Evolutionary conservation across 2,329 filamentous ascomycete genomes (phyloP).

Genomic region (Volutella citrinella): DNA sequence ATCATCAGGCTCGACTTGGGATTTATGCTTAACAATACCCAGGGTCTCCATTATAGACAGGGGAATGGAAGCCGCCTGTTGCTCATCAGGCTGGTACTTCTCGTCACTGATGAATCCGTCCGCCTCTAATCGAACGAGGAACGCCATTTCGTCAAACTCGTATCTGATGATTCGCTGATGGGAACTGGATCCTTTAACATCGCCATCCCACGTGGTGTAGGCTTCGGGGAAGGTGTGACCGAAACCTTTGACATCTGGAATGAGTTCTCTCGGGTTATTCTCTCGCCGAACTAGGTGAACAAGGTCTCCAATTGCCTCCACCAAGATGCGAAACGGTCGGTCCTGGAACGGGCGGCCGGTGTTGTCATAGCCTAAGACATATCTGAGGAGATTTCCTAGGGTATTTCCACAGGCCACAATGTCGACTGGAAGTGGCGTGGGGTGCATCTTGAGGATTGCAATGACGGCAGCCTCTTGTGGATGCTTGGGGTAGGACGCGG

Average conservation of each 20-base stretch:
- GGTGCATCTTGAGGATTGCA: conserved; percentile 31
- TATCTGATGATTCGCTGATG: conserved; percentile 64
- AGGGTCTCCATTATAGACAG: conserved; percentile 5
- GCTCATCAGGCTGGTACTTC: background rate
- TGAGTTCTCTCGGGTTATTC: conserved; percentile 54
- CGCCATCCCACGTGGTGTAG: conserved; percentile 61
- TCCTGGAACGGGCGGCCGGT: too few relatives aligned
- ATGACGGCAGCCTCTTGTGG: conserved; percentile 49
- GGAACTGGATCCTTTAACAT: conserved; percentile 51
- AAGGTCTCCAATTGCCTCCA: conserved; percentile 52
- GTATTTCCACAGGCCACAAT: conserved; percentile 62
- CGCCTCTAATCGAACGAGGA: conserved; percentile 26
- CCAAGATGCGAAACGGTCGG: conserved; percentile 55
- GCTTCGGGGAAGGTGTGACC: conserved; percentile 65
- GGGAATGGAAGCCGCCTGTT: background rate
- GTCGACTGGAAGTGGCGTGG: conserved; percentile 37
- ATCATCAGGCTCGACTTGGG: background rate
- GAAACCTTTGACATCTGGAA: conserved; percentile 55
- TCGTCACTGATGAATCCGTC: conserved; percentile 23
- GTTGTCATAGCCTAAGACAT: conserved; percentile 42
- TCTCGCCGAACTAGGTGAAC: conserved; percentile 64
- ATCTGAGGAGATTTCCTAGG: conserved; percentile 59
- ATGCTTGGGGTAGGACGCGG: conserved; percentile 45
- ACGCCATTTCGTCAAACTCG: conserved; percentile 41
- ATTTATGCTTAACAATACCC: conserved; percentile 2